Percentiles rank a stretch among this genome's conserved stretches.
phyloP scores from a whole-genome alignment of 2,329 filamentous ascomycete genomes.

The Colletotrichum sidae region DNA sequence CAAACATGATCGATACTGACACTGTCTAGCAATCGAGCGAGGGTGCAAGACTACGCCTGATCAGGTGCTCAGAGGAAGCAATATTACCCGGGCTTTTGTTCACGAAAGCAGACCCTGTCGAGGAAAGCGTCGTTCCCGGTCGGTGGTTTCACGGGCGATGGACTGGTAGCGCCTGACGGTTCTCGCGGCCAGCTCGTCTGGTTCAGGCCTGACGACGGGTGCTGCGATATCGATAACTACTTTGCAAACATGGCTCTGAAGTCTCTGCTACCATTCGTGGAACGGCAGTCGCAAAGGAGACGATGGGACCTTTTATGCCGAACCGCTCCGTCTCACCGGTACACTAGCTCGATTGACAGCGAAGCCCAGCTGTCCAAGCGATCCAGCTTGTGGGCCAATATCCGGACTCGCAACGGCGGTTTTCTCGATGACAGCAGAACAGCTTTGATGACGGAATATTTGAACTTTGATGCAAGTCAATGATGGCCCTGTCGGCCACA shows the following conservation, averaged over 20 bases:
- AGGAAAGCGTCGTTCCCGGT: too few relatives aligned
- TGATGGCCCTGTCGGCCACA: too few relatives aligned
- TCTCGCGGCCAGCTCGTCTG: neutral
- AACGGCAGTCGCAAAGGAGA: slow-evolving; percentile 6
- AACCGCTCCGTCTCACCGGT: neutral
- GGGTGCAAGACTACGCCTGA: slow-evolving; percentile 7
- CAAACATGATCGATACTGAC: slow-evolving; percentile 19
- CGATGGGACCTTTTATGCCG: slow-evolving; percentile 2
- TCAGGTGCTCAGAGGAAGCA: slow-evolving; percentile 6
- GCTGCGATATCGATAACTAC: neutral
- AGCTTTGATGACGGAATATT: neutral
- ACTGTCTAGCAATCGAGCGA: slow-evolving; percentile 17
- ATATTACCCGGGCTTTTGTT: too few relatives aligned
- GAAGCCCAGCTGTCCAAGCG: slow-evolving; percentile 4
- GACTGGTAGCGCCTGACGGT: neutral
- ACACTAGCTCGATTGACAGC: slow-evolving; percentile 8
- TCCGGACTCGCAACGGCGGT: neutral
- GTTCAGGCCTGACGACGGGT: too few relatives aligned
- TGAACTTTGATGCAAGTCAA: too few relatives aligned
- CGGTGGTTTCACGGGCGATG: neutral
- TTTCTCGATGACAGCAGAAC: neutral
- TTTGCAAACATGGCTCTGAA: too few relatives aligned
- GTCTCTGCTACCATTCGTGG: neutral
- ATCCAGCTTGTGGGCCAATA: slow-evolving; percentile 1
- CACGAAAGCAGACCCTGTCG: too few relatives aligned